Base-by-base conservation (phyloP, 805 yeast genomes). In the Wickerhamomyces silvicola region DNA sequence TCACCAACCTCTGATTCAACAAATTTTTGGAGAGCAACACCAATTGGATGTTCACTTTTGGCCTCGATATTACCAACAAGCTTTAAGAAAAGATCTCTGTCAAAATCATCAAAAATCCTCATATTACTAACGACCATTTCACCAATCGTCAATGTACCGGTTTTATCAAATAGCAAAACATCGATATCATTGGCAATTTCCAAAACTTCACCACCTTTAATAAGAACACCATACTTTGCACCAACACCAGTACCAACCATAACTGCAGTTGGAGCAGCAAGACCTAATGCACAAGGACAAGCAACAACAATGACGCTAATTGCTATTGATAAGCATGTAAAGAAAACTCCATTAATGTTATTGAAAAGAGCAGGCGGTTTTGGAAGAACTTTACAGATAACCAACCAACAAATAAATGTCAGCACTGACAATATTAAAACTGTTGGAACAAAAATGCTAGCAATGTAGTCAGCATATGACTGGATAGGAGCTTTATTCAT, bases 181-280 rank as follows among this genome's bases (percentile, higher is more conserved):
- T 77, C 70, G 24, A 85, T 65, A 13, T 68, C 60, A 46, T 74
- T 73, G 7, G 92, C 79, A 35, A 62, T 68, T 51, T 92, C 97
- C 39, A 92, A 68, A 11, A 83, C 74, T 31, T 81, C 94, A 15
- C 97, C 98, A 29, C 97, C 95, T 57, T 90, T 92, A 48, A 92
- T 82, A 33, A 92, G 64, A 5, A 92, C 81, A 13, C 98, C 97
- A 55, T 85, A 68, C 10, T 72, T 57, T 0, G 98, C 97, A 24
- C 95, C 97, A 15, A 86, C 81, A 24, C 98, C 98, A 2, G 97
- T 90, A 7, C 97, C 98, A 2, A 92, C 98, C 97, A 94, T 92
- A 9, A 92, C 85, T 0, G 97, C 97, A 2, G 98, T 94, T 2
- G 99, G 99, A 0, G 97, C 95, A 4, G 97, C 97, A 31, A 92